Evolutionary conservation across 2,329 filamentous ascomycete genomes (phyloP).

Genomic region (Biscogniauxia marginata): DNA sequence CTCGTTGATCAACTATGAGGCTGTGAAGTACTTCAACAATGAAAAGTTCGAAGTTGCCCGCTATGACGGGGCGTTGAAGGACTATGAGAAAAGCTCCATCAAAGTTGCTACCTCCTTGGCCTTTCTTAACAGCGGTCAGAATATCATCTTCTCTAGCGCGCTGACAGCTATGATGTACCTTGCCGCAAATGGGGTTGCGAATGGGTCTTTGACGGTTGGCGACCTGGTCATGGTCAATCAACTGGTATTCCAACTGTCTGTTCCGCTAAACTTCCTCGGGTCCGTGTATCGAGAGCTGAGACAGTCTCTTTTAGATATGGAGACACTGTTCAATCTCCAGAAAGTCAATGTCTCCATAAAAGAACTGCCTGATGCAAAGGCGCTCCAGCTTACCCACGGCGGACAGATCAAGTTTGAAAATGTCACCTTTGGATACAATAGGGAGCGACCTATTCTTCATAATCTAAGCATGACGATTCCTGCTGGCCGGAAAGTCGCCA

Average conservation of each 20-base stretch:
- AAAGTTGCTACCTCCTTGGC: constrained; percentile 94
- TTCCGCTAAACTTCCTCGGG: constrained; percentile 96
- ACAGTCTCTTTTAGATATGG: constrained; percentile 96
- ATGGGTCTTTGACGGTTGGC: constrained; percentile 80
- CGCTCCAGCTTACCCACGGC: constrained; percentile 69
- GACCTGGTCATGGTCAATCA: constrained; percentile 99
- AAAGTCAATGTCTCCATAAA: constrained; percentile 90
- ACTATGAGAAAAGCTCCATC: constrained; percentile 92
- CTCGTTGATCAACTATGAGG: constrained; percentile 97
- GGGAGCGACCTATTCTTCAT: constrained; percentile 80
- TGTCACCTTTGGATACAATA: constrained; percentile 89
- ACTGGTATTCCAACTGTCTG: constrained; percentile 94
- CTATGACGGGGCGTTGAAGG: constrained; percentile 81
- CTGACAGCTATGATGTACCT: constrained; percentile 98
- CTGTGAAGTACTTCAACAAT: constrained; percentile 99
- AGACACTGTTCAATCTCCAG: constrained; percentile 94
- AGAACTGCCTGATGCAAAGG: constrained; percentile 71
- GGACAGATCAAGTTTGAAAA: constrained; percentile 95
- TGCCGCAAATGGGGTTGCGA: constrained; percentile 83
- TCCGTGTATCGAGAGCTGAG: constrained; percentile 94
- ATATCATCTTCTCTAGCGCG: constrained; percentile 93
- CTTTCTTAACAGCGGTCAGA: constrained; percentile 91
- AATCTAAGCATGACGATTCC: constrained; percentile 87
- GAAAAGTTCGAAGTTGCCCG: constrained; percentile 89
- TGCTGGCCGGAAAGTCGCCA: constrained; percentile 90